Evolutionary conservation across 352 stramenopile genomes (phyloP), one percentile per base, ranked within the genome.

Genomic region (Phytophthora litchii): DNA sequence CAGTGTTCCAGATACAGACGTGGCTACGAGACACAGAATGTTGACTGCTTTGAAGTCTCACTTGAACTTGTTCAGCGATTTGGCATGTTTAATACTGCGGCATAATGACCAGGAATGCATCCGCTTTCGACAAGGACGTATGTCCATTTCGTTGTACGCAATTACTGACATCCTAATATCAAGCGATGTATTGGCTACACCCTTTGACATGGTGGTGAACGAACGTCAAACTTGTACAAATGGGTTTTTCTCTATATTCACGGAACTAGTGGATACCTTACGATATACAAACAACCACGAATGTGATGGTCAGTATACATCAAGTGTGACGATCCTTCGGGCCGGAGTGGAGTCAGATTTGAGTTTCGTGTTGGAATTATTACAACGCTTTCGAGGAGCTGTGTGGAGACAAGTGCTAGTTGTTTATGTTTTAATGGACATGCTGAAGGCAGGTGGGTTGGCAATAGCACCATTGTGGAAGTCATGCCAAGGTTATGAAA

Each of bases 291-390:
- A 21, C 12, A 53, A 43, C 14, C 46, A 20, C 19, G 32, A 58
- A 41, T 21, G 11, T 35, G 37, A 45, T 12, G 32, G n/a, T 20
- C 34, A 63, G 9, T 8, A 48, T 25, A 12, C 13, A 16, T 58
- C 49, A 17, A 46, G 73, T 54, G 25, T 59, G 1, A 35, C n/a
- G 0, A 31, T 77, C 10, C 69, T 92, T 14, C 63, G 75, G 17
- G 56, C 52, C 48, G 81, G 83, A 4, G 59, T 89, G 29, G 81
- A 88, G 49, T 78, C 64, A 1, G 83, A 93, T 54, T 59, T 93
- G 23, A 74, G 53, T 31, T 76, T 57, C 25, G 58, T 93, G 1
- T 57, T 93, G 12, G 72, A 77, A 23, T 37, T 88, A 0, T 14
- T 93, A 13, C 80, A 88, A 47, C 53, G 49, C 0, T 80, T 70